These are phyloP conservation scores for Exserohilum turcica DNA, from an alignment of 2,329 filamentous ascomycete genomes.

Conservation along the genomic window DNA sequence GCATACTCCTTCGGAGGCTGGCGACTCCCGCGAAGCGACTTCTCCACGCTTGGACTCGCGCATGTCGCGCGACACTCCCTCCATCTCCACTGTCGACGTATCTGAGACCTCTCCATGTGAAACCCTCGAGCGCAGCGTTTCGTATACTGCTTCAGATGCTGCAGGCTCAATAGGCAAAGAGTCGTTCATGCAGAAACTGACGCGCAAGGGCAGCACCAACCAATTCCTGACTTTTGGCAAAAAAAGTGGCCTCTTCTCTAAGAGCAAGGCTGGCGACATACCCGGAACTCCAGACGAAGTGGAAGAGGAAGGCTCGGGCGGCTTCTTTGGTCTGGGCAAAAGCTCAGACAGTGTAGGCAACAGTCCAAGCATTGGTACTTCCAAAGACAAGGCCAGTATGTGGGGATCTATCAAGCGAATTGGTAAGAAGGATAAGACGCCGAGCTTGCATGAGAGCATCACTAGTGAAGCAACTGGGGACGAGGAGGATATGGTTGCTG, in stretches of 20 bases:
- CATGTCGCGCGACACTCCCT: slow-evolving; percentile 51
- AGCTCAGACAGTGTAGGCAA: slow-evolving; percentile 38
- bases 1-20: slow-evolving; percentile 35
- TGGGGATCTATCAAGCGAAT: slow-evolving; percentile 54
- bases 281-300: slow-evolving; percentile 47
- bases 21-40: slow-evolving; percentile 34
- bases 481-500: slow-evolving; percentile 16
- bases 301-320: slow-evolving; percentile 41
- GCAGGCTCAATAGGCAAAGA: slow-evolving; percentile 49
- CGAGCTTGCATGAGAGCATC: slow-evolving; percentile 54
- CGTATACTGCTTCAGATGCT: slow-evolving; percentile 45
- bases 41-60: slow-evolving; percentile 38
- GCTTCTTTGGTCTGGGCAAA: slow-evolving; percentile 31
- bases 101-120: slow-evolving; percentile 47
- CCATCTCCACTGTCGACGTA: slow-evolving; percentile 48
- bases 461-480: slow-evolving; percentile 49
- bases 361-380: slow-evolving; percentile 46
- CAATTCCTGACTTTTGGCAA: slow-evolving; percentile 54
- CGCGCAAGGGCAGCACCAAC: slow-evolving; percentile 53
- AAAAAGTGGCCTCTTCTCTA: slow-evolving; percentile 41
- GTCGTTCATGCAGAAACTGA: slow-evolving; percentile 57
- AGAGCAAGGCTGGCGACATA: slow-evolving; percentile 38
- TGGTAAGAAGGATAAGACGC: slow-evolving; percentile 52
- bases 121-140: slow-evolving; percentile 48
- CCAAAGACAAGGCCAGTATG: slow-evolving; percentile 47